A percentile compares a stretch with the other conserved stretches of the same genome.
phyloP scores from a whole-genome alignment of 31 red algal species.

The Endocladia muricata region DNA sequence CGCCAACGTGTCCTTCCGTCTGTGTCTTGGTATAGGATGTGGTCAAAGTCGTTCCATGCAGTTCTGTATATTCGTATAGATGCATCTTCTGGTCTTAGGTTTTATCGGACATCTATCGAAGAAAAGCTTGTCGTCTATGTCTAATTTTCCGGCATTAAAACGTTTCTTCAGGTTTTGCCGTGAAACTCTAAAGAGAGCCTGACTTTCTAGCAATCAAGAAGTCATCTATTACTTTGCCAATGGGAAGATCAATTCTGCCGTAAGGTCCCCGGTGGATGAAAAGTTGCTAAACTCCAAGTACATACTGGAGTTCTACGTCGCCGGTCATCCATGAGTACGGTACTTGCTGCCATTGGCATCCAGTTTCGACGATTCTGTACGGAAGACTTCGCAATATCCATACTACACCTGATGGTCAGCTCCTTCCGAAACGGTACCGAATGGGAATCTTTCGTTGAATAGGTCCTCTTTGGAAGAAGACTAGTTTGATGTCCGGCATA shows the following conservation, averaged over 20 bases:
- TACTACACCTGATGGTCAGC: not conserved
- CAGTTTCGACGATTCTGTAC: not conserved
- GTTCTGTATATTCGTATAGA: no score
- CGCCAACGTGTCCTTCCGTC: no score
- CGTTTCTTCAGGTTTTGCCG: no score
- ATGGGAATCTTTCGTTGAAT: not conserved
- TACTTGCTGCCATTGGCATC: not conserved
- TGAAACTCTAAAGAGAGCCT: no score
- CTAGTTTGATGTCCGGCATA: not conserved
- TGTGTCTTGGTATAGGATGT: no score
- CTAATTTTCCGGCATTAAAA: no score
- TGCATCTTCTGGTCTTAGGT: no score
- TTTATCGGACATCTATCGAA: no score
- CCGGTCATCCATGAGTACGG: not conserved
- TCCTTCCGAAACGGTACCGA: not conserved
- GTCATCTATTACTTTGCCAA: not conserved
- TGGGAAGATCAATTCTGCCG: not conserved
- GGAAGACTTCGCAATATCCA: not conserved
- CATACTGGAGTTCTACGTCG: not conserved
- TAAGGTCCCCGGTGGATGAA: not conserved
- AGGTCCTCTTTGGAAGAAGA: not conserved
- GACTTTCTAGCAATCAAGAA: not conserved
- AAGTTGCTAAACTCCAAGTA: not conserved
- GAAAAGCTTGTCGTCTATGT: no score
- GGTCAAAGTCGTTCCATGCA: no score